Evolutionary conservation across 2,329 filamentous ascomycete genomes (phyloP).

Genomic region (Sporothrix brunneoviolacea): DNA sequence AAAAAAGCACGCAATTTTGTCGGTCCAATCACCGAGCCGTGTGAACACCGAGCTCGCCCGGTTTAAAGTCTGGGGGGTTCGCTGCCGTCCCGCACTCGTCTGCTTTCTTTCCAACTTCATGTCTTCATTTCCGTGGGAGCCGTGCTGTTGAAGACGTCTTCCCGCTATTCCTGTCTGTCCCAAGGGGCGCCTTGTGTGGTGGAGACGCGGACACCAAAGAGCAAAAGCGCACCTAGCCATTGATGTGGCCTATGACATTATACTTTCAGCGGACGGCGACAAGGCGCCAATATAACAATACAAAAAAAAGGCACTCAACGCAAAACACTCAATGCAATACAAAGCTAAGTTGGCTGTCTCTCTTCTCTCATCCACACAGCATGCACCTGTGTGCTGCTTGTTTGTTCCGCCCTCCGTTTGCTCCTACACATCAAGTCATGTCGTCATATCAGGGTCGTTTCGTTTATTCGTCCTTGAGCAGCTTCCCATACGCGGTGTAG

Average conservation of each 20-base stretch:
- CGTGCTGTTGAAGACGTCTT: not conserved
- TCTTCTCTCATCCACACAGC: not conserved
- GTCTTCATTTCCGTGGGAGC: slow-evolving; percentile 11
- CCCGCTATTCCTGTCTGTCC: not conserved
- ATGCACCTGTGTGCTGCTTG: too few relatives aligned
- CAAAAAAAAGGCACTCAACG: not conserved
- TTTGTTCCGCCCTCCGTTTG: not conserved
- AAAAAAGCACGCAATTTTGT: slow-evolving; percentile 19
- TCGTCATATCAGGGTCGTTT: not conserved
- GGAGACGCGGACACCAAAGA: not conserved
- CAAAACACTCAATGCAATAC: not conserved
- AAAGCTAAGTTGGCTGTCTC: slow-evolving; percentile 4
- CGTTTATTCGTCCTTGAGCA: slow-evolving; percentile 25
- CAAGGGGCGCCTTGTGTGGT: not conserved
- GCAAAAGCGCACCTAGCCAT: not conserved
- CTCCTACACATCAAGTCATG: slow-evolving; percentile 3
- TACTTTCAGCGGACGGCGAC: too few relatives aligned
- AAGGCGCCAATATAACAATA: too few relatives aligned
- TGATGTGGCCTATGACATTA: not conserved
- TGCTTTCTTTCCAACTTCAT: slow-evolving; percentile 11
- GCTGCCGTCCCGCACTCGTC: not conserved
- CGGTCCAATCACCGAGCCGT: slow-evolving; percentile 14
- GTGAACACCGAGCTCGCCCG: not conserved
- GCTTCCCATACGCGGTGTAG: slow-evolving; percentile 57
- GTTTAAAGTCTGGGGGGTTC: not conserved